Percentiles rank a stretch among this genome's conserved stretches.
Evolutionary conservation across 2,329 filamentous ascomycete species (phyloP).

Genomic region (Alternaria novae-zelandiae): DNA sequence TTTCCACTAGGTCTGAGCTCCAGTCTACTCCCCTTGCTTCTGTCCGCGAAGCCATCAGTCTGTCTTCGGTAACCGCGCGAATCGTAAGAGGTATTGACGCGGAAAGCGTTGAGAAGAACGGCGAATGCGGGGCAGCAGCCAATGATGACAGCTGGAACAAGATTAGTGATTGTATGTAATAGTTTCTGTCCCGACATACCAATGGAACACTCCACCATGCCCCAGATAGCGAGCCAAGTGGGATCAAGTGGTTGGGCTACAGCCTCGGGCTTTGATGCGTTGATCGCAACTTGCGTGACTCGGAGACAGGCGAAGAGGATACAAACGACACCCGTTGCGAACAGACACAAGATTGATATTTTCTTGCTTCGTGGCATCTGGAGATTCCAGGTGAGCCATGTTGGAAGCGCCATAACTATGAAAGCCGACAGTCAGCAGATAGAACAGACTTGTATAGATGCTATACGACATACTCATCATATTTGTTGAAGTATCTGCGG

Average conservation of each 20-base stretch:
- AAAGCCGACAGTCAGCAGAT: background rate
- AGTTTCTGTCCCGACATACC: constrained; percentile 6
- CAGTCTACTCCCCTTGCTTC: background rate
- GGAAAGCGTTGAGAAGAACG: constrained; percentile 10
- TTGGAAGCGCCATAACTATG: constrained; percentile 42
- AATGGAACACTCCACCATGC: constrained; percentile 42
- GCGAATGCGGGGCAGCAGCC: constrained; percentile 25
- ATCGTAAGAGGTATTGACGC: constrained; percentile 2
- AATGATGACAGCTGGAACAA: constrained; percentile 17
- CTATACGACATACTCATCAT: constrained; percentile 28
- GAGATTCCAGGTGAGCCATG: constrained; percentile 43
- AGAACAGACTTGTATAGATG: background rate
- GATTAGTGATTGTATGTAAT: background rate
- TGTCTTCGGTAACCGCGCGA: constrained; percentile 7
- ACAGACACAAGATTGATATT: constrained; percentile 32
- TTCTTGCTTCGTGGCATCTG: constrained; percentile 41
- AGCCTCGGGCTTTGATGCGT: constrained; percentile 28
- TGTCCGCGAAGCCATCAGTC: background rate
- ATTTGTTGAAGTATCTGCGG: constrained; percentile 39
- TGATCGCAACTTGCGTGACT: constrained; percentile 39
- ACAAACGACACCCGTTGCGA: constrained; percentile 19
- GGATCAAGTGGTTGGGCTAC: constrained; percentile 21
- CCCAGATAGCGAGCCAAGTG: constrained; percentile 45
- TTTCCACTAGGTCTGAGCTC: background rate
- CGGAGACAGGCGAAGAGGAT: constrained; percentile 21